Base-by-base conservation (phyloP, 1,139 yeast genomes). In the Saccharomyces hybrid region DNA sequence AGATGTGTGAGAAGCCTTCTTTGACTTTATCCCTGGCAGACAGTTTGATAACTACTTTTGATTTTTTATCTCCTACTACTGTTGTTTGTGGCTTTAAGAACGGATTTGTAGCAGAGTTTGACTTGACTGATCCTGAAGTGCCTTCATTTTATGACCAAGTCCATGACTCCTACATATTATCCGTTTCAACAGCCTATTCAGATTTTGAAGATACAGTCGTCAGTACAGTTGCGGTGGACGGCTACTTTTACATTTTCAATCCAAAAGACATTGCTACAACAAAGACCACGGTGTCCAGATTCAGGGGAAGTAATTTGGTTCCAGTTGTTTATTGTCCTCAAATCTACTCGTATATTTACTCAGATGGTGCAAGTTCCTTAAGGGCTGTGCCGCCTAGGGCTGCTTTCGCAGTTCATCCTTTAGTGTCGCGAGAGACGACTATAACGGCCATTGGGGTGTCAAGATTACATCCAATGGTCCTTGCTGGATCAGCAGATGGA, bases 91-190 rank as follows among this genome's bases (percentile, higher is more conserved):
- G 96, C 0, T 77, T 84, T 6, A 70, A 76, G 0, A 80, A 81
- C 55, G 97, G 97, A 0, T 74, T 74, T 41, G 69, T 89, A 6
- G 84, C 84, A 0, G 95, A 87, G 63, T 84, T 79, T 61, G 74
- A 78, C 29, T 64, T 85, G 1, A 53, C 63, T 1, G 67, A 70
- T 3, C 50, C 53, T 6, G 41, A 46, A n/a, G 55, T 64, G 1
- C 90, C 90, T 0, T 79, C 84, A 0, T 84, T 71, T 48, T 64
- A 73, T 32, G 61, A 65, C 27, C 76, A 78, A 14, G 63, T 83
- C 1, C 78, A 81, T 31, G 79, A 79, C 11, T 76, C 83, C 1
- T 76, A 81, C 27, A 74, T 86, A 6, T 66, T 76, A 7, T 69
- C 79, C 0, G 61, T 85, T 1, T 61, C 75, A 2, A 70, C 76